Evolutionary conservation across 768 basidiomycete species (phyloP), one percentile per base, ranked within the genome.

Genomic region (Serpula lacrymans): DNA sequence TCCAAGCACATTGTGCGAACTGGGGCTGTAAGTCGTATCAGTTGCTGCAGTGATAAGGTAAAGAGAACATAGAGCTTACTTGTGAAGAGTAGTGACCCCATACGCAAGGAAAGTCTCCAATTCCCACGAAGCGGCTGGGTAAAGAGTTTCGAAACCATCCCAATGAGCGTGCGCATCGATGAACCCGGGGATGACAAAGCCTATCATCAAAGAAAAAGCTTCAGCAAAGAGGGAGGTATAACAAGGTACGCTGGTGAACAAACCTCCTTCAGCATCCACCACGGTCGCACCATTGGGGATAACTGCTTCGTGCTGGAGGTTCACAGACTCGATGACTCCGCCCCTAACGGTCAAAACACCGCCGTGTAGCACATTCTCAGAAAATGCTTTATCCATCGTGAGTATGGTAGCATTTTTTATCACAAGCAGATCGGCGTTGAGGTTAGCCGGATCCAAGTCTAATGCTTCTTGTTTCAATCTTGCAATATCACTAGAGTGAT

Each of bases 91-190:
- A 1, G 85, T 87, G 4, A 87, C 74, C 16, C 85, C 85, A 49
- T 84, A 86, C 0, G 84, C 80, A 22, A 88, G 69, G 74, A 86
- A 85, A 0, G 82, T 76, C 53, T 82, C 72, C 67, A 83, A 68
- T 51, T 87, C 84, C 83, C 84, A 88, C 8, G 82, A 85, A 31
- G 69, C 70, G 6, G 82, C 71, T 0, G 84, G 84, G 48, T 77
- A 75, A 23, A 65, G 64, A 22, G 65, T 70, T 0, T 25, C 48
- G 43, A 76, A 74, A 0, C 82, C 82, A 13, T 62, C 52, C 84
- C 84, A 87, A 43, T 88, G 85, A 3, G 84, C 84, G 49, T 88
- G 84, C 6, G 81, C 79, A 42, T 88, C 84, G 36, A 88, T 77
- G 55, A 85, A 86, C 2, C 84, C 85, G 12, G 84, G 84, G 3